These are phyloP conservation scores for Pleodorina starrii DNA, from an alignment of 139 green algal genomes.

Conservation along the genomic window DNA sequence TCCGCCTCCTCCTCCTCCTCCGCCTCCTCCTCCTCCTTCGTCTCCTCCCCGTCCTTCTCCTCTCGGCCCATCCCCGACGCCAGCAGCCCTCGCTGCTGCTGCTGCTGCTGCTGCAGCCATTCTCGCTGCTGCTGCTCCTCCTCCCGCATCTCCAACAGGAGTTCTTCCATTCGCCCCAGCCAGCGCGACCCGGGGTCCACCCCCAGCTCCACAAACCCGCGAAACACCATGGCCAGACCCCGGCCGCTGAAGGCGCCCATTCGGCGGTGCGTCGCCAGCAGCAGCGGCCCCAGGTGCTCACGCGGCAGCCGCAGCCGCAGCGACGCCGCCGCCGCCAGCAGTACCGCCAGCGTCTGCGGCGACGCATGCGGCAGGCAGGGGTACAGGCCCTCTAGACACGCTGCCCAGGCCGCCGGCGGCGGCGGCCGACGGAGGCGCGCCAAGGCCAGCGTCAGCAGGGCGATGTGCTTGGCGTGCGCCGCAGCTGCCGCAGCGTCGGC, in stretches of 20 bases:
- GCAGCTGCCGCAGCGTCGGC: background rate
- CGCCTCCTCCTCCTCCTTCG: background rate
- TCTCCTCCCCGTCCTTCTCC: background rate
- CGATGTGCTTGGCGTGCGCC: conserved; percentile 9
- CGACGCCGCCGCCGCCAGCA: conserved; percentile 19
- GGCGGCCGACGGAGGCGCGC: background rate
- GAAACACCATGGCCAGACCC: background rate
- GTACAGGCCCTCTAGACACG: conserved; percentile 5
- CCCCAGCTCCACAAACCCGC: conserved; percentile 1
- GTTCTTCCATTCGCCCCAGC: background rate
- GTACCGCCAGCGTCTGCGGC: background rate
- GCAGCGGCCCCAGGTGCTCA: conserved; percentile 9
- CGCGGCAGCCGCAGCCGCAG: conserved; percentile 34
- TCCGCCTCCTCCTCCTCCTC: background rate
- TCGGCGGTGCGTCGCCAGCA: conserved; percentile 38
- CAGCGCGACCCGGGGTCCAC: conserved; percentile 8
- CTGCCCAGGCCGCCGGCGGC: background rate
- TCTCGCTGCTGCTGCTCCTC: background rate
- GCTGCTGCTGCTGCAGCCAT: background rate
- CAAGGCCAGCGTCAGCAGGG: background rate
- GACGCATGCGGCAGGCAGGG: conserved; percentile 1
- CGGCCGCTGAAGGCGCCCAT: background rate
- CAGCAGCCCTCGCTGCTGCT: background rate
- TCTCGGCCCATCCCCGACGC: background rate
- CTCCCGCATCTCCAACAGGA: background rate